A percentile compares a stretch with the other conserved stretches of the same genome.
phyloP scores from a whole-genome alignment of 208 protist species.

The Trypanosoma theileri region DNA sequence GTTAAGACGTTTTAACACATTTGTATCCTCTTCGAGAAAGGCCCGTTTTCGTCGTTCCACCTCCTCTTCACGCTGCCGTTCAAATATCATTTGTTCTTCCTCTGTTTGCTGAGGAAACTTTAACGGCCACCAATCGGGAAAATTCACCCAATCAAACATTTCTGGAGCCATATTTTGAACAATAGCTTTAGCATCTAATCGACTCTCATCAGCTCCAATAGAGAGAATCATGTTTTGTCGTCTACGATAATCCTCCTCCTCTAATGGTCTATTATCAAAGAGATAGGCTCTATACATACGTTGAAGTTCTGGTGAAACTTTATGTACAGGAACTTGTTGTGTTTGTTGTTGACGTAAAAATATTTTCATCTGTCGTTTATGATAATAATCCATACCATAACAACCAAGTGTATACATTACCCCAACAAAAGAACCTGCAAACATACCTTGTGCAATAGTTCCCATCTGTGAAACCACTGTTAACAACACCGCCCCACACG shows the following conservation, averaged over 20 bases:
- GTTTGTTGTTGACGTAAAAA: constrained; percentile 80
- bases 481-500: constrained; percentile 44
- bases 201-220: constrained; percentile 52
- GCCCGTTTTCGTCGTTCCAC: constrained; percentile 61
- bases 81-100: constrained; percentile 70
- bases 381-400: constrained; percentile 78
- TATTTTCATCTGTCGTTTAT: constrained; percentile 52
- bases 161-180: constrained; percentile 86
- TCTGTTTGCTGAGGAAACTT: constrained; percentile 78
- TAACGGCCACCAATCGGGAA: constrained; percentile 89
- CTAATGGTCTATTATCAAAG: constrained; percentile 77
- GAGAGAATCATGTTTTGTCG: constrained; percentile 59
- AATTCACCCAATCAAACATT: constrained; percentile 86
- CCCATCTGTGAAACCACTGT: constrained; percentile 72
- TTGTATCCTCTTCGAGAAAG: constrained; percentile 76
- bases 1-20: constrained; percentile 74
- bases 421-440: constrained; percentile 69
- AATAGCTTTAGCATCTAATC: constrained; percentile 74
- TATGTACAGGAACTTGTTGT: constrained; percentile 78
- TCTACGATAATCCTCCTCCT: constrained; percentile 51
- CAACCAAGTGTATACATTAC: constrained; percentile 71
- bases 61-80: constrained; percentile 78
- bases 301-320: constrained; percentile 83
- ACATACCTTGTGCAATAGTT: constrained; percentile 60
- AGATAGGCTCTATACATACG: constrained; percentile 82